Conservation (phyloP, 2,329 filamentous ascomycete species). For the Paecilomyces sp. region DNA sequence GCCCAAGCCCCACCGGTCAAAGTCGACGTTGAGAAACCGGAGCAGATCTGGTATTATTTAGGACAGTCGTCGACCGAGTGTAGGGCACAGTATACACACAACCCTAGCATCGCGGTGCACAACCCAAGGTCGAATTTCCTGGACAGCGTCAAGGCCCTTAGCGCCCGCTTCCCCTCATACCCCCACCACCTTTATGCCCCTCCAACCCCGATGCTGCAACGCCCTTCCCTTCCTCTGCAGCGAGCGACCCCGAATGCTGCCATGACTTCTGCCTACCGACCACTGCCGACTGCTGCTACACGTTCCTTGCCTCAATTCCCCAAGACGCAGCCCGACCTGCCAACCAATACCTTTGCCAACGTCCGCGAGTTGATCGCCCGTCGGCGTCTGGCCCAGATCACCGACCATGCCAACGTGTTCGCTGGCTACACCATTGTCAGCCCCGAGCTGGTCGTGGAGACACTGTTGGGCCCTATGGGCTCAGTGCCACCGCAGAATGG, state of each 20-base stretch:
- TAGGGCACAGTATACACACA: slow-evolving; percentile 82
- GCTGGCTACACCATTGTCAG: slow-evolving; percentile 38
- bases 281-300: slow-evolving; percentile 28
- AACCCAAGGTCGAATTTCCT: slow-evolving; percentile 45
- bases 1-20: slow-evolving; percentile 57
- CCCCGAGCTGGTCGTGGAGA: slow-evolving; percentile 37
- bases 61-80: slow-evolving; percentile 81
- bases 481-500: slow-evolving; percentile 33
- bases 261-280: slow-evolving; percentile 38
- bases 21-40: slow-evolving; percentile 63
- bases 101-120: slow-evolving; percentile 48
- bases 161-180: slow-evolving; percentile 20
- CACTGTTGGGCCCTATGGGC: slow-evolving; percentile 34
- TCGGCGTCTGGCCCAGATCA: slow-evolving; percentile 35
- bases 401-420: slow-evolving; percentile 38
- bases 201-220: slow-evolving; percentile 11
- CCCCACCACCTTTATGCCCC: slow-evolving; percentile 18
- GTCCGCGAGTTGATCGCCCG: slow-evolving; percentile 35
- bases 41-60: slow-evolving; percentile 84
- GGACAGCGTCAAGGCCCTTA: slow-evolving; percentile 37
- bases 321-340: slow-evolving; percentile 27
- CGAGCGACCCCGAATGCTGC: slow-evolving; percentile 26
- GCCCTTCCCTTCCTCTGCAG: slow-evolving; percentile 10
- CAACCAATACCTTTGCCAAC: slow-evolving; percentile 34
- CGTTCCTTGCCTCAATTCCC: slow-evolving; percentile 29